Percentiles rank a stretch among this genome's conserved stretches.
Conservation (phyloP, 176 grass and related monocot genomes). For the Zoysia pacifica region DNA sequence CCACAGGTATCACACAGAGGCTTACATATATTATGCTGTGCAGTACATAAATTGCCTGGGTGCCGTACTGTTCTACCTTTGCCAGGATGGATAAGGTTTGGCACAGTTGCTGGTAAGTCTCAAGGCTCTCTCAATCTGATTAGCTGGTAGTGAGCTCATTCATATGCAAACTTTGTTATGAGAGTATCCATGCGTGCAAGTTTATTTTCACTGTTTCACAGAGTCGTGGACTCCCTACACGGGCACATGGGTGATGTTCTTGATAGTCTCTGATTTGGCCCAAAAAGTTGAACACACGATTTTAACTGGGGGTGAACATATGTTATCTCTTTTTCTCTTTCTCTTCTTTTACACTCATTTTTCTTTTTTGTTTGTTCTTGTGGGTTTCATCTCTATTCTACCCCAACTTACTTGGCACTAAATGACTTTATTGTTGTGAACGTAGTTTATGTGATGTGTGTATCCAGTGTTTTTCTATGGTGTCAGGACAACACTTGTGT, state of each 20-base stretch:
- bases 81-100: not conserved
- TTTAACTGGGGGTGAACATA: too few species aligned
- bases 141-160: not conserved
- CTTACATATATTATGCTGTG: slow-evolving; percentile 37
- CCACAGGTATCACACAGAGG: slow-evolving; percentile 10
- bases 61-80: not conserved
- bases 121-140: slow-evolving; percentile 10
- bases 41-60: not conserved
- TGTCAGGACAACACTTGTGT: not conserved
- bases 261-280: not conserved
- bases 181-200: not conserved
- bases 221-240: not conserved
- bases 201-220: not conserved
- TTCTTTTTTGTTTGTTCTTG: too few species aligned
- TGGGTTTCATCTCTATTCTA: too few species aligned
- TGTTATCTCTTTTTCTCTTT: too few species aligned
- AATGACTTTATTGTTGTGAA: too few species aligned
- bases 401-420: too few species aligned
- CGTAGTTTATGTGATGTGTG: too few species aligned
- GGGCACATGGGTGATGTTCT: not conserved
- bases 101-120: not conserved
- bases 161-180: not conserved
- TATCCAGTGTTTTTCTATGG: not conserved
- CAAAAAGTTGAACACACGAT: too few species aligned
- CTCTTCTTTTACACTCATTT: too few species aligned